A percentile compares a stretch with the other conserved stretches of the same genome.
Conservation (phyloP, 2,329 filamentous ascomycete species). For the Zalaria obscura region DNA sequence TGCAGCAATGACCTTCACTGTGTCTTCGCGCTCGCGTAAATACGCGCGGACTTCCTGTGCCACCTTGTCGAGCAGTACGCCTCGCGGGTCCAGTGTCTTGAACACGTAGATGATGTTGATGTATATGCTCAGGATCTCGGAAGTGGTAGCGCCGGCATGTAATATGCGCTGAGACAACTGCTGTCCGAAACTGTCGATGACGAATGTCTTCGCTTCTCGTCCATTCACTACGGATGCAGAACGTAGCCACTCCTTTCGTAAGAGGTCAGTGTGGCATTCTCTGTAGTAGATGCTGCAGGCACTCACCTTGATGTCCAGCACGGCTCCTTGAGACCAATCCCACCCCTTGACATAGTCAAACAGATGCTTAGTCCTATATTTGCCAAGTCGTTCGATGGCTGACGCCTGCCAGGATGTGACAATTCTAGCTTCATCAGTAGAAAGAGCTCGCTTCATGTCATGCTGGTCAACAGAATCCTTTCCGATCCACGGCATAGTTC, state of each 20-base stretch:
- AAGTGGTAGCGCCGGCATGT: conserved; percentile 61
- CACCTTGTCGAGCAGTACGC: conserved; percentile 62
- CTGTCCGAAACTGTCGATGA: conserved; percentile 55
- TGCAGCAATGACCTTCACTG: conserved; percentile 61
- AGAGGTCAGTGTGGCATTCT: background rate
- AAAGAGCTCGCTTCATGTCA: conserved; percentile 6
- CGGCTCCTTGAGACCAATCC: conserved; percentile 55
- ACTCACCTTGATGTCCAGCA: conserved; percentile 51
- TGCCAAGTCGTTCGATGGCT: conserved; percentile 15
- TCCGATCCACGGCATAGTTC: conserved; percentile 10
- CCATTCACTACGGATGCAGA: conserved; percentile 37
- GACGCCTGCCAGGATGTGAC: conserved; percentile 17
- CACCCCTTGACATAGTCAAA: conserved; percentile 69
- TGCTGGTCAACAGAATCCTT: background rate
- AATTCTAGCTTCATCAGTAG: background rate
- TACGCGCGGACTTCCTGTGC: conserved; percentile 62
- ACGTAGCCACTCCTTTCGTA: conserved; percentile 37
- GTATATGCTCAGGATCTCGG: conserved; percentile 63
- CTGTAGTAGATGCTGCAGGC: background rate
- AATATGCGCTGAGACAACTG: conserved; percentile 53
- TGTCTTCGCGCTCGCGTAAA: conserved; percentile 62
- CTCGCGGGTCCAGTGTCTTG: conserved; percentile 60
- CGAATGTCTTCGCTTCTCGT: conserved; percentile 50
- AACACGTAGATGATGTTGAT: conserved; percentile 69
- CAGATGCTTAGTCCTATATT: conserved; percentile 42